phyloP scores from a whole-genome alignment of 768 basidiomycete genomes.

The Cystofilobasidium bisporidii region DNA sequence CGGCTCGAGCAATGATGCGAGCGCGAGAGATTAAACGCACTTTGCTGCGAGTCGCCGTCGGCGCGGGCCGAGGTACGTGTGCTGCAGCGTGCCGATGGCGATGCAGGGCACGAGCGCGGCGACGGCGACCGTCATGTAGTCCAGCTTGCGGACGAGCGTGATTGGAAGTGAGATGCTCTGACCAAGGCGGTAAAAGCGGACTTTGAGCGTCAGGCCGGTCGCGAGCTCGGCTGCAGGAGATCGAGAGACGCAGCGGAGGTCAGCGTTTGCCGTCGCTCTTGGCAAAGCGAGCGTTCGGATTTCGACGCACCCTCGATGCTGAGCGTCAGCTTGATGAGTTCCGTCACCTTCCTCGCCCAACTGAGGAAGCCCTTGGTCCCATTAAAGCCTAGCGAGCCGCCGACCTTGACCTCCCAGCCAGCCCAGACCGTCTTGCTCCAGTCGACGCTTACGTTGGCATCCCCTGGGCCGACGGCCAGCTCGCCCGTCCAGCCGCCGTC shows the following conservation, averaged over 20 bases:
- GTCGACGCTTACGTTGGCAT: slow-evolving; percentile 7
- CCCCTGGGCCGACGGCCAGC: slow-evolving; percentile 14
- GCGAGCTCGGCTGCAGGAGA: slow-evolving; percentile 4
- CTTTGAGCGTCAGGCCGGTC: slow-evolving; percentile 35
- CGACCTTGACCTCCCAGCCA: slow-evolving; percentile 21
- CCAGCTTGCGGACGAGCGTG: slow-evolving; percentile 38
- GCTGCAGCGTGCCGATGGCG: slow-evolving; percentile 38
- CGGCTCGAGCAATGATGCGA: no score
- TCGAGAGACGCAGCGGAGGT: neutral
- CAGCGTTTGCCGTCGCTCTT: no score
- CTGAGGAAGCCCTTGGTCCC: slow-evolving; percentile 15
- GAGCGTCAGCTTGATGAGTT: slow-evolving; percentile 13
- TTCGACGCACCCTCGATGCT: slow-evolving; percentile 14
- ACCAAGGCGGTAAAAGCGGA: slow-evolving; percentile 37
- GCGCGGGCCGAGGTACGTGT: slow-evolving; percentile 39
- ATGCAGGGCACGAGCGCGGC: slow-evolving; percentile 39
- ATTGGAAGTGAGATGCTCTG: slow-evolving; percentile 39
- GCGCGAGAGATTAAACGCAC: slow-evolving; percentile 31
- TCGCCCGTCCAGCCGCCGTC: slow-evolving; percentile 15
- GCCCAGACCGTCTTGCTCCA: slow-evolving; percentile 12
- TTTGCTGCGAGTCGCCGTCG: slow-evolving; percentile 34
- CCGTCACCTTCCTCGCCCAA: slow-evolving; percentile 15
- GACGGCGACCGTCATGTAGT: slow-evolving; percentile 35
- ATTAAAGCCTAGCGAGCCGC: neutral
- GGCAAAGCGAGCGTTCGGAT: no score